Evolutionary conservation across 169 alveolate genomes (phyloP), one percentile per base, ranked within the genome.

Genomic region (Cryptosporidium andersoni): DNA sequence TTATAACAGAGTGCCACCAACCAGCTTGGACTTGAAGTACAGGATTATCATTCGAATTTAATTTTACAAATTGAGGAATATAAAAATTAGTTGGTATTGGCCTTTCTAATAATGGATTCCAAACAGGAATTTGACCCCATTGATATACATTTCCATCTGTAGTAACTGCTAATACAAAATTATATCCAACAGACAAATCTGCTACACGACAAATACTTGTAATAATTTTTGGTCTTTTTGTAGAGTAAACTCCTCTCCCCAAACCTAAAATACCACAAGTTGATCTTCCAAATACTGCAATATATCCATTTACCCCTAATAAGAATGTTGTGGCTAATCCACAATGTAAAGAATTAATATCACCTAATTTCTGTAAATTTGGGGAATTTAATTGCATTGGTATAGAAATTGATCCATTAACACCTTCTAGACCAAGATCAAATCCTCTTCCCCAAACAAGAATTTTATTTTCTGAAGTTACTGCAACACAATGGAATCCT

Each of bases 371-470:
- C 34, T 74, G 55, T 5, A 74, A 58, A 12, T 66, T 68, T 40
- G 85, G 85, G n/a, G 74, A 58, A 40, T 68, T 74, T 37, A 74
- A 60, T 52, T 74, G 85, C 85, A 74, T 74, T 56, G 85, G 85
- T 6, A 55, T 58, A 58, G 3, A 74, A 34, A 74, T 4, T 1
- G 85, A 74, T 12, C 60, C 85, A 51, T 56, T 43, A 6, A 74
- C 85, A 58, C 60, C 85, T 25, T 74, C 85, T n/a, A 74, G 37
- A 3, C 85, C 85, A 34, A 74, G 25, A 34, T 74, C 85, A 34
- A 58, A 66, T 9, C 85, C 85, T 74, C 85, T 52, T 6, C 85
- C 85, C 85, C 85, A 74, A 45, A 74, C 85, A n/a, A 74, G 62
- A 43, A 74, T 68, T 39, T 74, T 68, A 43, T 74, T 74, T 39